Percentiles rank a stretch among this genome's conserved stretches.
These are phyloP conservation scores for Porogramme epimiltina DNA, from an alignment of 1,284 basidiomycete species.

Conservation along the genomic window DNA sequence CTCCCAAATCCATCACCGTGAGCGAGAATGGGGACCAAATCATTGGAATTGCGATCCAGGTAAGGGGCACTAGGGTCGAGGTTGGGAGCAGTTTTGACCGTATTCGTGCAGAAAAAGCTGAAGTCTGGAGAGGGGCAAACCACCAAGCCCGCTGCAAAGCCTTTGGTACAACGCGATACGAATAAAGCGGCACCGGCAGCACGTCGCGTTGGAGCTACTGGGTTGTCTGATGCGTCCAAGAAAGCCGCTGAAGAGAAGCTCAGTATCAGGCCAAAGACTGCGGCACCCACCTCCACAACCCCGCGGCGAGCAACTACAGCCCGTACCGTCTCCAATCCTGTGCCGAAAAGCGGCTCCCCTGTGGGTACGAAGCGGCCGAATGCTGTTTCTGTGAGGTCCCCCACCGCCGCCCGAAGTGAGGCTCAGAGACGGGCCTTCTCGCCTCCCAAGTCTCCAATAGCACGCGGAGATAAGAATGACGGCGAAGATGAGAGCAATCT, in stretches of 20 bases:
- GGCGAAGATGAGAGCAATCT: conserved; percentile 17
- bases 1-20: conserved; percentile 52
- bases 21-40: conserved; percentile 49
- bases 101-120: conserved; percentile 28
- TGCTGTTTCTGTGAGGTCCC: conserved; percentile 12
- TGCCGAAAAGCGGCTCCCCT: conserved; percentile 5
- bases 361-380: conserved; percentile 2
- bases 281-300: conserved; percentile 6
- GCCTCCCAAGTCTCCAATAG: conserved; percentile 23
- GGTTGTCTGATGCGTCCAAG: conserved; percentile 8
- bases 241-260: conserved; percentile 15
- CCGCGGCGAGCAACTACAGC: conserved; percentile 16
- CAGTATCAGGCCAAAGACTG: background rate
- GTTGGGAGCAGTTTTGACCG: background rate
- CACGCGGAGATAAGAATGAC: conserved; percentile 5
- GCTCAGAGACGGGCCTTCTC: conserved; percentile 21
- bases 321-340: conserved; percentile 11
- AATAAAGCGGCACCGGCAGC: conserved; percentile 20
- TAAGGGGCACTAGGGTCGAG: conserved; percentile 26
- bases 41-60: conserved; percentile 58
- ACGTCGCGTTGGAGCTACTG: conserved; percentile 7
- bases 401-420: conserved; percentile 4
- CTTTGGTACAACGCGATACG: conserved; percentile 27
- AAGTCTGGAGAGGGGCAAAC: conserved; percentile 23
- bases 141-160: conserved; percentile 20